Conservation (phyloP, 768 basidiomycete genomes). For the Boletus edulis region DNA sequence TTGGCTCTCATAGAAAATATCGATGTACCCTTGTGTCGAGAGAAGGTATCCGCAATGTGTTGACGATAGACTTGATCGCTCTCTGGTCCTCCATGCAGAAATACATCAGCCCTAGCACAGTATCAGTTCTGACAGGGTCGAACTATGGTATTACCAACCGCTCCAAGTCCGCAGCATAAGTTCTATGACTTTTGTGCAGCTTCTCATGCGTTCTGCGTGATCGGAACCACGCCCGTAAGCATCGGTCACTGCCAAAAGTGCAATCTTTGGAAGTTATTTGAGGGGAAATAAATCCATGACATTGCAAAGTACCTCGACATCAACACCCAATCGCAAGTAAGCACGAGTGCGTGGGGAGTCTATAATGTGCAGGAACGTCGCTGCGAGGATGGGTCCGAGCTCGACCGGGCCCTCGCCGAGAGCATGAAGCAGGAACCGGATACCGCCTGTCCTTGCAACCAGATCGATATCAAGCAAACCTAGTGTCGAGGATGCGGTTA, state of each 20-base stretch:
- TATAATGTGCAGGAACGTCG: constrained; percentile 77
- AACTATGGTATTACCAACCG: constrained; percentile 49
- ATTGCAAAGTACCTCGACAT: constrained; percentile 72
- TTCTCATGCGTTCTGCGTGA: constrained; percentile 76
- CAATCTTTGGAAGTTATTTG: constrained; percentile 51
- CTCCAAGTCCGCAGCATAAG: constrained; percentile 91
- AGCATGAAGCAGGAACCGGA: constrained; percentile 81
- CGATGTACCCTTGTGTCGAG: constrained; percentile 70
- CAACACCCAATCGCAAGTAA: constrained; percentile 76
- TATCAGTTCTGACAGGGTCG: constrained; percentile 5
- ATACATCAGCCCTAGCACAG: constrained; percentile 75
- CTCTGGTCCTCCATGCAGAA: constrained; percentile 88
- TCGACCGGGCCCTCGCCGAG: constrained; percentile 90
- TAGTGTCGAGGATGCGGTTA: constrained; percentile 31
- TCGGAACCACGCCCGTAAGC: constrained; percentile 82
- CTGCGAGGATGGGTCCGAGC: constrained; percentile 72
- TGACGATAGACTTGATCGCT: constrained; percentile 80
- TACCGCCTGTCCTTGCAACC: constrained; percentile 75
- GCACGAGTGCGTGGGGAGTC: constrained; percentile 83
- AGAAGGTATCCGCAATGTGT: constrained; percentile 86
- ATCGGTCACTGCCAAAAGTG: constrained; percentile 87
- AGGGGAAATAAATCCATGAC: not conserved
- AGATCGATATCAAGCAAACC: constrained; percentile 88
- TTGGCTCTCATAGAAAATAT: not conserved
- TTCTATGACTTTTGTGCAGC: constrained; percentile 74